A percentile compares a stretch with the other conserved stretches of the same genome.
Conservation (phyloP, 129 eudicot genomes). For the Apium graveolens region DNA sequence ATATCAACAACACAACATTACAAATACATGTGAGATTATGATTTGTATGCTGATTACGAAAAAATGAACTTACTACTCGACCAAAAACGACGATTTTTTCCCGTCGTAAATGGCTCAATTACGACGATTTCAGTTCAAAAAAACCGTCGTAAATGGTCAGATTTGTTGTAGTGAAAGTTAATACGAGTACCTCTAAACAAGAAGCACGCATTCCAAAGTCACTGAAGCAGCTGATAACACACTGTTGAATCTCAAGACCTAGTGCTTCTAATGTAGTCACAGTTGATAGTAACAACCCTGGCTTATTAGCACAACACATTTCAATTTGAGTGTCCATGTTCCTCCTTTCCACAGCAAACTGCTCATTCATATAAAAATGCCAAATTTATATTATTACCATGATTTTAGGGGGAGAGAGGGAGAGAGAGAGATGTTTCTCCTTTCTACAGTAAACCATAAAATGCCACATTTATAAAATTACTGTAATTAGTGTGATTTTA, state of each 20-base stretch:
- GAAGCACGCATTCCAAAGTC: conserved; percentile 10
- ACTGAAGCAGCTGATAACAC: conserved; percentile 10
- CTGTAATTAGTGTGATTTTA: no score
- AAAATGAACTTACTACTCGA: no score
- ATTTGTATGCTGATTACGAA: no score
- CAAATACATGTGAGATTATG: neutral
- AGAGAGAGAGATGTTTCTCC: neutral
- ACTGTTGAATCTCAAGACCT: conserved; percentile 10
- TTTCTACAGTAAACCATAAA: no score
- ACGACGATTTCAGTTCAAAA: no score
- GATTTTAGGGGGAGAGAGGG: neutral
- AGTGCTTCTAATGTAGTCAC: conserved; percentile 8
- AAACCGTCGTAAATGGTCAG: no score
- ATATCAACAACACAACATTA: neutral
- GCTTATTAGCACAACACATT: conserved; percentile 3
- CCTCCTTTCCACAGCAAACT: conserved; percentile 6
- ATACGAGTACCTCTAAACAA: neutral
- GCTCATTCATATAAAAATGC: conserved; percentile 1
- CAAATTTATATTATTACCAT: neutral
- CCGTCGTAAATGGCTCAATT: no score
- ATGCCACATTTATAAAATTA: neutral
- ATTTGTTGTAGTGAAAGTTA: no score
- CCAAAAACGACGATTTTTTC: no score
- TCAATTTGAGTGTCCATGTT: neutral
- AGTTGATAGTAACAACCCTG: conserved; percentile 1